A percentile compares a stretch with the other conserved stretches of the same genome.
Evolutionary conservation across 768 basidiomycete genomes (phyloP).

Genomic region (Rhizopogon roseolus): DNA sequence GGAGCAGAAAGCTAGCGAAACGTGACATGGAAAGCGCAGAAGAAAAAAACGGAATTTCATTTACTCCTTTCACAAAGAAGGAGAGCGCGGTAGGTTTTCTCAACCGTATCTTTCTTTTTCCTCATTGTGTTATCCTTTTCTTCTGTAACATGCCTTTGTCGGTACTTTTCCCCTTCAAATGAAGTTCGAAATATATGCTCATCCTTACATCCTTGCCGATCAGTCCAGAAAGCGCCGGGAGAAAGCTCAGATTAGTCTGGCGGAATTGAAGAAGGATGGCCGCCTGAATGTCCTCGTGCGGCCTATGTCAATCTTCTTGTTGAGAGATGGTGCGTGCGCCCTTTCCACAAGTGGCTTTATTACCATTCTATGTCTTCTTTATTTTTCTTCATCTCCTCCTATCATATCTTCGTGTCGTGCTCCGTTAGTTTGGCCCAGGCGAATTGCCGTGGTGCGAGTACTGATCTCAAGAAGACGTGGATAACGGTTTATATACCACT

Average conservation of each 20-base stretch:
- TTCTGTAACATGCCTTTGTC: not conserved
- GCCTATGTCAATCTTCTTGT: slow-evolving; percentile 66
- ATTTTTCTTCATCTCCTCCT: not conserved
- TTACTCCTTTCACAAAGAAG: not conserved
- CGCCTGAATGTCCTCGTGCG: slow-evolving; percentile 55
- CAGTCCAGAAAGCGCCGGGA: slow-evolving; percentile 8
- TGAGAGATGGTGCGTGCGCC: slow-evolving; percentile 48
- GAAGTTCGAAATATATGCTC: not conserved
- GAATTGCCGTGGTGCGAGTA: too few species aligned
- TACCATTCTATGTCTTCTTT: not conserved
- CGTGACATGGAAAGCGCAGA: not conserved
- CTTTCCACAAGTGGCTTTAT: not conserved
- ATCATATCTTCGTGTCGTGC: too few species aligned
- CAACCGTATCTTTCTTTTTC: not conserved
- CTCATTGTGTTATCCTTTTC: not conserved
- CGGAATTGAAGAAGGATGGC: slow-evolving; percentile 46
- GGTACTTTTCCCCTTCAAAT: not conserved
- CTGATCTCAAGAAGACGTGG: too few species aligned
- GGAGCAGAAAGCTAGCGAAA: not conserved
- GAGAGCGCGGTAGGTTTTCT: slow-evolving; percentile 7
- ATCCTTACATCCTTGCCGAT: not conserved
- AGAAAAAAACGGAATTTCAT: not conserved
- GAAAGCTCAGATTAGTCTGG: slow-evolving; percentile 6
- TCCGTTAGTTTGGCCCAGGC: too few species aligned
- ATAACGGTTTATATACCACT: too few species aligned